These are phyloP conservation scores for Penicillium fimorum DNA, from an alignment of 495 filamentous ascomycete genomes.

Conservation along the genomic window DNA sequence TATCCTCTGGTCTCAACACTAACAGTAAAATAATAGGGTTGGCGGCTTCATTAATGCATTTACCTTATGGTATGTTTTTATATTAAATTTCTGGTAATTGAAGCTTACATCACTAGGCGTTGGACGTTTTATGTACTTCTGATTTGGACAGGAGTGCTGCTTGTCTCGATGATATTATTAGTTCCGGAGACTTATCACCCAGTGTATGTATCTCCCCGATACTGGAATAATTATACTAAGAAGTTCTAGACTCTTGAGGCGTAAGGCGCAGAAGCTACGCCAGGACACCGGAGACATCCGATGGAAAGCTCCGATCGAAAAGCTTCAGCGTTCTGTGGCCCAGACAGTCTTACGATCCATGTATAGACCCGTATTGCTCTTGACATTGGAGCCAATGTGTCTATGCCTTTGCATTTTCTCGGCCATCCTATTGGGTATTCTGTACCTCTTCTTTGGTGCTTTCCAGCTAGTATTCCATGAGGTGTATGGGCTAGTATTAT, in stretches of 20 bases:
- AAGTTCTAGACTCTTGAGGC: conserved; percentile 63
- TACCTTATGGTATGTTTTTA: conserved; percentile 58
- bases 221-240: conserved; percentile 7
- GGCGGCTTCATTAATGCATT: conserved; percentile 78
- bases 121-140: conserved; percentile 89
- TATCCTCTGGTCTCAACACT: conserved; percentile 16
- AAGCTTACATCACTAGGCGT: conserved; percentile 45
- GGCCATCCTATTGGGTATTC: conserved; percentile 78
- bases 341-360: conserved; percentile 68
- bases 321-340: conserved; percentile 65
- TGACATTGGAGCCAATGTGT: conserved; percentile 84
- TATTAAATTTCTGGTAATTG: not conserved
- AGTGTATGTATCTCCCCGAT: conserved; percentile 40
- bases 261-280: conserved; percentile 70
- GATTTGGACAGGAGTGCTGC: conserved; percentile 70
- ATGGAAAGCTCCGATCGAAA: conserved; percentile 82
- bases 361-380: conserved; percentile 77
- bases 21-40: conserved; percentile 23
- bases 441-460: conserved; percentile 95
- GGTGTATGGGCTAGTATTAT: conserved; percentile 76
- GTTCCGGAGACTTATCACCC: conserved; percentile 93
- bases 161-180: conserved; percentile 62
- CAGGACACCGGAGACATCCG: conserved; percentile 73
- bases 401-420: conserved; percentile 81
- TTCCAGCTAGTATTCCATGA: conserved; percentile 79